phyloP scores from a whole-genome alignment of 2,329 filamentous ascomycete species.

The Neospermospora avenae region DNA sequence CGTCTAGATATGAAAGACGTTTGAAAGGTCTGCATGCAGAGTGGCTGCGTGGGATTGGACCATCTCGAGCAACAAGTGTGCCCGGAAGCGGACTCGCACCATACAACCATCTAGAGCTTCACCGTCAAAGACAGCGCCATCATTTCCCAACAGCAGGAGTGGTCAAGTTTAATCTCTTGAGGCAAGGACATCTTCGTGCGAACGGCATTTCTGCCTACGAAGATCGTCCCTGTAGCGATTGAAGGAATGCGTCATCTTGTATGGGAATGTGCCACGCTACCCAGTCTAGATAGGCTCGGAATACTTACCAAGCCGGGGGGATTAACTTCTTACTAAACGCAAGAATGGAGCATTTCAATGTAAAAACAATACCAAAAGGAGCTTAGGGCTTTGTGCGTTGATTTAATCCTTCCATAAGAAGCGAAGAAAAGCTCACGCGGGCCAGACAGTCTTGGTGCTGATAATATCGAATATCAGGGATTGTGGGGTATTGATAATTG shows the following conservation, averaged over 20 bases:
- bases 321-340: background rate
- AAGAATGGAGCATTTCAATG: constrained; percentile 3
- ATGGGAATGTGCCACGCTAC: constrained; percentile 26
- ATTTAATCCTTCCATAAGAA: background rate
- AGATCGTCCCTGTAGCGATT: constrained; percentile 19
- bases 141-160: constrained; percentile 16
- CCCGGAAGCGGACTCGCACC: constrained; percentile 16
- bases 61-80: constrained; percentile 14
- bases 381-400: background rate
- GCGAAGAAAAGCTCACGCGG: constrained; percentile 2
- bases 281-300: constrained; percentile 9
- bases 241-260: constrained; percentile 34
- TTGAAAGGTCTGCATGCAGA: constrained; percentile 24
- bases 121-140: constrained; percentile 21
- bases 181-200: constrained; percentile 25
- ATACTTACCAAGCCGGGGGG: constrained; percentile 7
- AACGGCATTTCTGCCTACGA: constrained; percentile 13
- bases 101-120: constrained; percentile 18
- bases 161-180: constrained; percentile 22
- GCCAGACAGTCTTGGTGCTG: constrained; percentile 7
- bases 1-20: constrained; percentile 3
- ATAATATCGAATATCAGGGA: constrained; percentile 6
- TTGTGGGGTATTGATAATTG: background rate
- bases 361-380: background rate
- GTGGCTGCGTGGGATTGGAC: constrained; percentile 24